Conservation (phyloP, 2,329 filamentous ascomycete genomes). For the Decorospora gaudefroyi region DNA sequence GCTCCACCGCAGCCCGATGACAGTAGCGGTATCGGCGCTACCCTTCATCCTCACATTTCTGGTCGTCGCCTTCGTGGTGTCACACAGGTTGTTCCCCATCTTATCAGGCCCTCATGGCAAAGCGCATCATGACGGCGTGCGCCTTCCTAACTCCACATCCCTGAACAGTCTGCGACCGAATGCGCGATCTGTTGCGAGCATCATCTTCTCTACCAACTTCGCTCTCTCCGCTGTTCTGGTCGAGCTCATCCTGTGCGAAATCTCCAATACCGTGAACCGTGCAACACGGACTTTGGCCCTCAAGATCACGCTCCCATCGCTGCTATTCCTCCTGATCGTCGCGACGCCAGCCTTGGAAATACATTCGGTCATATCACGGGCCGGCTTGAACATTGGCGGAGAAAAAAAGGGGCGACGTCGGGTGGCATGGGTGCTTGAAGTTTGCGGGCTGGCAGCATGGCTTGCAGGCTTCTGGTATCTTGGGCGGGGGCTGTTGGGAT, state of each 20-base stretch:
- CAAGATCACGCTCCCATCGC: conserved; percentile 68
- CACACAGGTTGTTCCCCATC: conserved; percentile 72
- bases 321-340: conserved; percentile 73
- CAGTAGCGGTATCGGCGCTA: conserved; percentile 63
- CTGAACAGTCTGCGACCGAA: conserved; percentile 47
- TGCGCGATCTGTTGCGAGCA: conserved; percentile 56
- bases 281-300: conserved; percentile 70
- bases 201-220: conserved; percentile 76
- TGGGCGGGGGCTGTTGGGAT: conserved; percentile 64
- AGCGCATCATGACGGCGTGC: conserved; percentile 65
- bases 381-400: conserved; percentile 66
- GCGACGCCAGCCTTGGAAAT: conserved; percentile 80
- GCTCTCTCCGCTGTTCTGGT: conserved; percentile 77
- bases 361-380: conserved; percentile 62
- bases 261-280: conserved; percentile 73
- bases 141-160: conserved; percentile 54
- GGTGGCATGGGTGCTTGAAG: conserved; percentile 67
- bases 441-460: conserved; percentile 68
- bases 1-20: conserved; percentile 51
- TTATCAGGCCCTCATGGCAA: conserved; percentile 65
- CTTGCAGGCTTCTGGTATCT: conserved; percentile 76
- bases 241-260: conserved; percentile 81
- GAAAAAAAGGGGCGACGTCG: conserved; percentile 61
- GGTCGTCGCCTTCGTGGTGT: conserved; percentile 64
- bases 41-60: conserved; percentile 75